A percentile compares a stretch with the other conserved stretches of the same genome.
Evolutionary conservation across 2,329 filamentous ascomycete species (phyloP).

Genomic region (Macrophomina tecta): DNA sequence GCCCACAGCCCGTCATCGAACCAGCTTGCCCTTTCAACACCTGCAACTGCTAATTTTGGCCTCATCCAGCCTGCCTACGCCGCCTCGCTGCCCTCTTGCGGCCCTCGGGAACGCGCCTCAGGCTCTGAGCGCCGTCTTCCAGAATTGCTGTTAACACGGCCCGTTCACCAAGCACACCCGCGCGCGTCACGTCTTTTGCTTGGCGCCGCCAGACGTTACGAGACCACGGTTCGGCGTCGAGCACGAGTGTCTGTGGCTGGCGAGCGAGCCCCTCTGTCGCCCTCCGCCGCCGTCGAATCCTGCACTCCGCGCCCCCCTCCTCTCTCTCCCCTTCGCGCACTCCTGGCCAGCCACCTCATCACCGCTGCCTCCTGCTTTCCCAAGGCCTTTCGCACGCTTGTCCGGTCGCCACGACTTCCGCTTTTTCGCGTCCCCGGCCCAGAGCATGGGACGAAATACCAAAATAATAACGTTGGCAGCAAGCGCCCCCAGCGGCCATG

Average conservation of each 20-base stretch:
- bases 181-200: constrained; percentile 1
- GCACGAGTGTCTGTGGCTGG: constrained; percentile 7
- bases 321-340: neutral
- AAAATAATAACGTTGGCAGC: constrained; percentile 1
- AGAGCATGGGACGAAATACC: neutral
- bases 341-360: constrained; percentile 14
- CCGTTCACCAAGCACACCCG: neutral
- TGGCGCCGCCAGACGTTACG: constrained; percentile 3
- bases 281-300: neutral
- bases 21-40: neutral
- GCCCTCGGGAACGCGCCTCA: neutral
- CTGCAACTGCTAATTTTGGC: constrained; percentile 7
- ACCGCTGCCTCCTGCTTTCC: neutral
- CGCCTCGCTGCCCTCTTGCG: neutral
- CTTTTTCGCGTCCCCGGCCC: neutral
- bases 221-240: constrained; percentile 7
- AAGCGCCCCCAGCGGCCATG: constrained; percentile 12
- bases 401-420: neutral
- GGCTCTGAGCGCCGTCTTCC: neutral
- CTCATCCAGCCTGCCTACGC: neutral
- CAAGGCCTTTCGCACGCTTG: neutral
- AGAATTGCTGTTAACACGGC: neutral
- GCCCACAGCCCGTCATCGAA: neutral
- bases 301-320: no score
- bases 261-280: neutral